Conservation (phyloP, 225 moss, liverwort and hornwort species). For the Rhytidiadelphus loreus region DNA sequence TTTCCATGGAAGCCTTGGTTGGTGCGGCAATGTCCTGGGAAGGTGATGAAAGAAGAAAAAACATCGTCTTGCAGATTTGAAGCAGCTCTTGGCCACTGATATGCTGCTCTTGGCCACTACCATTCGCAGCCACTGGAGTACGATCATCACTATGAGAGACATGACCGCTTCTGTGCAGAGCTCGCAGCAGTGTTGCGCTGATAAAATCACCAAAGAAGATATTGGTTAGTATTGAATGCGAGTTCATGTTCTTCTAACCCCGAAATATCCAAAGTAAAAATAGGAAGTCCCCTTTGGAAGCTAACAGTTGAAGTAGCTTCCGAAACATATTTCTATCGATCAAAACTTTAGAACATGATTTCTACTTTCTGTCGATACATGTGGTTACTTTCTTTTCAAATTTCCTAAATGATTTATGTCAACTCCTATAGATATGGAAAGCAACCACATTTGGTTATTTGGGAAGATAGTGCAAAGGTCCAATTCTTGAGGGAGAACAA, state of each 20-base stretch:
- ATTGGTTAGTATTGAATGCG: background rate
- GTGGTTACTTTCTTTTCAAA: background rate
- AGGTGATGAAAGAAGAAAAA: constrained; percentile 59
- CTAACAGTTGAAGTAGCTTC: background rate
- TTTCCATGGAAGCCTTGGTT: constrained; percentile 44
- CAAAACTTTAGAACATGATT: background rate
- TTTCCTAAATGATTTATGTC: background rate
- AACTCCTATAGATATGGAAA: background rate
- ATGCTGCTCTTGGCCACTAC: constrained; percentile 22
- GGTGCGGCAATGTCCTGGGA: constrained; percentile 40
- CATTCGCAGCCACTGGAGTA: background rate
- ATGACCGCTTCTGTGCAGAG: constrained; percentile 51
- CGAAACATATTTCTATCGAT: background rate
- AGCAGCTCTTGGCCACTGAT: constrained; percentile 48
- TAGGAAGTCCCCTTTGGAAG: background rate
- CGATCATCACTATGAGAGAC: constrained; percentile 1
- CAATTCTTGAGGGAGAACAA: background rate
- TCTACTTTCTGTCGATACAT: background rate
- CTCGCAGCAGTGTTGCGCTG: constrained; percentile 48
- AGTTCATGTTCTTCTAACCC: background rate
- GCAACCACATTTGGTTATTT: background rate
- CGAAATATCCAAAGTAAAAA: background rate
- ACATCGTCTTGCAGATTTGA: constrained; percentile 63
- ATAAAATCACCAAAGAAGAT: background rate
- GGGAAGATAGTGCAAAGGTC: background rate